phyloP scores from a whole-genome alignment of 2,329 filamentous ascomycete species.

The Fusarium sp. region DNA sequence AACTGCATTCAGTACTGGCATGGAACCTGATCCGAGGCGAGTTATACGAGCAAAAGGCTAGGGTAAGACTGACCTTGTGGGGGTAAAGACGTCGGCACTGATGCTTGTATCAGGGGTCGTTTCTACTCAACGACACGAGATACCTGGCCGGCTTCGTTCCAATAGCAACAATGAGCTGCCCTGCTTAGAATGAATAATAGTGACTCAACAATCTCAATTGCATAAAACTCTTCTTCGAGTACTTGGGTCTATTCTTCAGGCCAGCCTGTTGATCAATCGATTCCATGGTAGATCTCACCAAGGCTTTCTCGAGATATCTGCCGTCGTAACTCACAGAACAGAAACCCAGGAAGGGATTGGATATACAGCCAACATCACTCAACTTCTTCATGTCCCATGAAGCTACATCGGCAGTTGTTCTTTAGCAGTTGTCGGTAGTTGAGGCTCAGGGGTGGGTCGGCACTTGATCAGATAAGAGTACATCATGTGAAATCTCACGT shows the following conservation, averaged over 20 bases:
- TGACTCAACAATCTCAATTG: background rate
- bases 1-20: background rate
- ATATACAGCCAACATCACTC: background rate
- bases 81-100: background rate
- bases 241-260: background rate
- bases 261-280: too few species aligned
- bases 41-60: background rate
- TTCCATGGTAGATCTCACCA: background rate
- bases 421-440: background rate
- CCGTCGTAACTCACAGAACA: too few species aligned
- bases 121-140: background rate
- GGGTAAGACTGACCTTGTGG: background rate
- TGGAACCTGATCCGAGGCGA: too few species aligned
- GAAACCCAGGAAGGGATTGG: background rate
- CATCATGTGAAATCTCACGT: conserved; percentile 42
- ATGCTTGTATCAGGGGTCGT: background rate
- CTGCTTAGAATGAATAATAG: background rate
- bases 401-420: background rate
- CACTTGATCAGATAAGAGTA: background rate
- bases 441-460: background rate
- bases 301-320: too few species aligned
- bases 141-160: background rate
- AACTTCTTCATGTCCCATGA: background rate
- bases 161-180: background rate
- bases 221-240: background rate